Base-by-base conservation (phyloP, 805 yeast species). In the Hemisphaericaspora nanyangensis region DNA sequence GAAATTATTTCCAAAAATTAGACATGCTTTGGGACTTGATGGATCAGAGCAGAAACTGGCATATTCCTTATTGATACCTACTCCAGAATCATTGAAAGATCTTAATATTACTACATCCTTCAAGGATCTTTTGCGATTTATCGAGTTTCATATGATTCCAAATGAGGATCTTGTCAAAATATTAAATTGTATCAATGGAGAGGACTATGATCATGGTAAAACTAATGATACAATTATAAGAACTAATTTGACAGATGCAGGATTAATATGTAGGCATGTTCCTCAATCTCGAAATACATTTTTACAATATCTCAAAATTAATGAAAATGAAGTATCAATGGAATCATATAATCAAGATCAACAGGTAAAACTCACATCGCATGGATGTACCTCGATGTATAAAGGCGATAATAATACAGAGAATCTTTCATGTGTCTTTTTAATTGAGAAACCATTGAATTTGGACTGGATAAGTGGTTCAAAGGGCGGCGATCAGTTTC, bases 41-140 rank as follows among this genome's bases (percentile, higher is more conserved):
- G 19, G n/a, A 17, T 2, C 18, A 16, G 43, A 26, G 3, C 22
- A 35, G 2, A 36, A 27, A 5, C 37, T 40, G 7, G 68, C 54
- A 3, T 66, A 51, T 39, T 85, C 96, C 0, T 56, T 89, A n/a
- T 58, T 90, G 18, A 74, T 88, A 0, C 97, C 98, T 1, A 71
- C 82, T 0, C 61, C 76, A 3, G 70, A 72, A 13, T 77, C 88
- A 0, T 55, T 88, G 42, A 48, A 55, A 7, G 61, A 69, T 44
- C 77, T 70, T 26, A 82, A 77, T 47, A 70, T 75, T 38, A 72
- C 77, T 19, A 50, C 62, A 5, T 61, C 60, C 22, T 65, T 65
- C 32, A 55, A 61, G 1, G 65, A 69, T 13, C 56, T 87, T 24
- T 67, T 68, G 30, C 71, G 76, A 11, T 74, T 89, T 42, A 62